Evolutionary conservation across 768 basidiomycete species (phyloP).

Genomic region (Suillus subaureus): DNA sequence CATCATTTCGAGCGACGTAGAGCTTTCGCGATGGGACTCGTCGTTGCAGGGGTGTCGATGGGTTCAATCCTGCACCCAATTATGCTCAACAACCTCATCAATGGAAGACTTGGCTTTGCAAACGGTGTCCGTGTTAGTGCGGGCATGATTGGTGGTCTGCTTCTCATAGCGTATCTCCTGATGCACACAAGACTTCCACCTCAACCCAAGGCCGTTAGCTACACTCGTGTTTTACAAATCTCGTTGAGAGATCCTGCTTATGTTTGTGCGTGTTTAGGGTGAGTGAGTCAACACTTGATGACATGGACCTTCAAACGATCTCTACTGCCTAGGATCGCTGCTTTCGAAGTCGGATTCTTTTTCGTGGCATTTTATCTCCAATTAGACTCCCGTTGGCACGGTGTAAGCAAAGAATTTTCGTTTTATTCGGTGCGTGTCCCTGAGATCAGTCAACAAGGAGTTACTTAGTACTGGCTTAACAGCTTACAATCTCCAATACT

Average conservation of each 20-base stretch:
- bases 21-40: constrained; percentile 46
- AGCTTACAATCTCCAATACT: constrained; percentile 42
- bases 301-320: constrained; percentile 2
- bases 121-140: constrained; percentile 48
- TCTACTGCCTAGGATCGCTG: constrained; percentile 8
- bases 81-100: constrained; percentile 30
- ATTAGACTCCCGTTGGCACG: constrained; percentile 52
- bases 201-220: constrained; percentile 13
- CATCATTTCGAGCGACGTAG: constrained; percentile 47
- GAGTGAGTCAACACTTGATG: constrained; percentile 5
- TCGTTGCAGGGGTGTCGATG: constrained; percentile 40
- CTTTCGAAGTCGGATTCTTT: constrained; percentile 43
- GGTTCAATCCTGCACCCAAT: constrained; percentile 26
- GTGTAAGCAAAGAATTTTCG: constrained; percentile 46
- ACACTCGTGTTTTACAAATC: constrained; percentile 21
- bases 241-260: constrained; percentile 25
- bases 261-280: constrained; percentile 28
- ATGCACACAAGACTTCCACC: constrained; percentile 44
- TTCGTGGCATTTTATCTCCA: constrained; percentile 62
- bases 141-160: constrained; percentile 39
- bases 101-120: constrained; percentile 36
- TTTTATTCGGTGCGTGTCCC: constrained; percentile 52
- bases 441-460: not conserved
- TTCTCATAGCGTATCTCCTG: constrained; percentile 35
- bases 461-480: not conserved